Evolutionary conservation across 768 basidiomycete genomes (phyloP), one percentile per base, ranked within the genome.

Genomic region (Macrolepiota fuliginosa): DNA sequence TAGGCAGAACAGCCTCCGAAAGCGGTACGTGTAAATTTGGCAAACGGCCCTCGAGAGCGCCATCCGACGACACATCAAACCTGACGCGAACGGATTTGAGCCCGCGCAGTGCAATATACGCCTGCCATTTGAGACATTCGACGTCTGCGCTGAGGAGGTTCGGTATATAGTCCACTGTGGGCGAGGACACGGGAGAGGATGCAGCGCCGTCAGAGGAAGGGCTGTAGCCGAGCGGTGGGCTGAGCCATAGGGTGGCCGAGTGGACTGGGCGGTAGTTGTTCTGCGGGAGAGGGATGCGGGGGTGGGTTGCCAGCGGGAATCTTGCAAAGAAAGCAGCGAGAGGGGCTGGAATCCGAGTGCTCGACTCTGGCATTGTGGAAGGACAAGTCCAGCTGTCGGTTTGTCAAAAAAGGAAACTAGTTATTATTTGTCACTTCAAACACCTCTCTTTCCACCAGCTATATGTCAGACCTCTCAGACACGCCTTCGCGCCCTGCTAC

Each of bases 91-190:
- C 73, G 66, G 71, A 64, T 19, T 67, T 69, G 62, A 90, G 68
- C 7, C 84, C 85, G 61, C 89, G 86, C 52, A 89, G 83, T 25
- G 88, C 87, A 52, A 91, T 78, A 66, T 89, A 92, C 0, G 92
- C 90, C 72, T 94, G 92, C 92, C 92, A 94, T 74, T 92, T 93
- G 69, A 94, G 83, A 71, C 92, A 94, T 66, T 93, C 91, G 66
- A 93, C 87, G 73, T 94, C 92, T 56, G 79, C 72, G 73, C 90
- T 91, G 63, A 94, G 81, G n/a, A 75, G 65, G 32, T 67, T 56
- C 6, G 54, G 40, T 19, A 45, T 45, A 29, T 32, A 62, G 55
- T 71, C 69, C 32, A 64, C 62, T 15, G 64, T 53, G 32, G 65
- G 64, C 6, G 64, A 65, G 13, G 65, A 63, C 53, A 17, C 42